Evolutionary conservation across 1,284 basidiomycete species (phyloP), one percentile per base, ranked within the genome.

Genomic region (Trametes sp.): DNA sequence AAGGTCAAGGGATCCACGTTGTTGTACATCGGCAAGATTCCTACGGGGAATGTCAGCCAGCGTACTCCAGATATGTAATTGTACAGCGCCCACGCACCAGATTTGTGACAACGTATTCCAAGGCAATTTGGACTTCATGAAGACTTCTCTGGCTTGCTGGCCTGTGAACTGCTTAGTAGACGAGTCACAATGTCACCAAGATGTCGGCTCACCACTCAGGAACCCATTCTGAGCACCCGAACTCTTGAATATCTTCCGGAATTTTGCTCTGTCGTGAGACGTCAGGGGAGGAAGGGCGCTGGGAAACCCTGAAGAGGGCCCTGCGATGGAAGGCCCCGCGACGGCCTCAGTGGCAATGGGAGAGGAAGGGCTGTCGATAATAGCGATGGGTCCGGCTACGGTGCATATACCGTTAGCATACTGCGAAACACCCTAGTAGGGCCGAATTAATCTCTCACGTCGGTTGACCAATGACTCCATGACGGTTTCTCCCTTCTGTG

Each of bases 21-120:
- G 87, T 72, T 95, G 93, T 0, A 94, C 95, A 76, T 99, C 98
- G n/a, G 97, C 93, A 42, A 99, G 85, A 69, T 87, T 91, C 95
- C 95, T 97, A 70, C 0, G 16, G 33, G 14, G 24, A 28, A 16
- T 1, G 23, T 23, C 3, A 16, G 11, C 26, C 7, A 54, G 10
- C n/a, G 49, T 2, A 19, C 38, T 52, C 8, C 35, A 24, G 26
- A 26, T 2, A 31, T 4, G 4, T 53, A 4, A 10, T n/a, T 19
- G 36, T 23, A 44, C 38, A 4, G 36, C 52, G 31, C 45, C 16
- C 44, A 21, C 87, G 62, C 62, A 94, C 97, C 98, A 99, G 76
- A 99, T 97, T 73, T 93, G 90, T 38, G 92, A 89, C 26, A 99
- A 86, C 69, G 91, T 93, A 51, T 96, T 94, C 69, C 91, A 88